Evolutionary conservation across 148 eudicot genomes (phyloP), one percentile per base, ranked within the genome.

Genomic region (Dysphania ambrosioides): DNA sequence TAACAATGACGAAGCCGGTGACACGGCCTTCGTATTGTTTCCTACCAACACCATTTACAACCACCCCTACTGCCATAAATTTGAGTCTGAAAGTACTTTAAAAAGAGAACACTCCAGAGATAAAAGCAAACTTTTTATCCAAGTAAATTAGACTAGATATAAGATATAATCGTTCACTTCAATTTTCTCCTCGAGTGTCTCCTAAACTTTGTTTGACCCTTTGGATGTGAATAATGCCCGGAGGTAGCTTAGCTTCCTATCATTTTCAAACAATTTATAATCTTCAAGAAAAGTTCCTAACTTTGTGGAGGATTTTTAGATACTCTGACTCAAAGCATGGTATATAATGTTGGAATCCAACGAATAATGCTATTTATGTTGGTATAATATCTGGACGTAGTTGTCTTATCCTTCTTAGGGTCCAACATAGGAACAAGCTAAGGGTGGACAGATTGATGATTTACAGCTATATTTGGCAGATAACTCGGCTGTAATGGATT

Each of bases 11-110:
- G 13, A 68, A 68, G n/a, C 35, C n/a, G 26, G 71, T 68, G 13
- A 68, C 71, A 68, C 56, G 71, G 29, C 71, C 71, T 27, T 68
- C 56, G 16, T 68, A 68, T 30, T 44, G 30, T 42, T 35, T 8
- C n/a, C 15, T 42, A 13, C 57, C 55, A 42, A 12, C 35, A 27
- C 71, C 21, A 42, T 3, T 27, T 68, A 42, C 71, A 26, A 68
- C 13, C 2, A 44, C 71, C 13, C 71, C 71, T 42, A 56, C 35
- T 44, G 56, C 71, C 56, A 42, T 68, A 29, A 15, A 3, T 29
- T 13, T 5, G 30, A 59, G 63, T 8, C 27, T 15, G 32, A 15
- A 32, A 18, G 66, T 53, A 51, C 8, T 51, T 1, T 62, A 31
- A 29, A 4, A 32, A 31, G 66, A 31, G 24, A 62, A 62, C 66